Conservation (phyloP, 2,329 filamentous ascomycete genomes). For the Diaporthe citriasiana region DNA sequence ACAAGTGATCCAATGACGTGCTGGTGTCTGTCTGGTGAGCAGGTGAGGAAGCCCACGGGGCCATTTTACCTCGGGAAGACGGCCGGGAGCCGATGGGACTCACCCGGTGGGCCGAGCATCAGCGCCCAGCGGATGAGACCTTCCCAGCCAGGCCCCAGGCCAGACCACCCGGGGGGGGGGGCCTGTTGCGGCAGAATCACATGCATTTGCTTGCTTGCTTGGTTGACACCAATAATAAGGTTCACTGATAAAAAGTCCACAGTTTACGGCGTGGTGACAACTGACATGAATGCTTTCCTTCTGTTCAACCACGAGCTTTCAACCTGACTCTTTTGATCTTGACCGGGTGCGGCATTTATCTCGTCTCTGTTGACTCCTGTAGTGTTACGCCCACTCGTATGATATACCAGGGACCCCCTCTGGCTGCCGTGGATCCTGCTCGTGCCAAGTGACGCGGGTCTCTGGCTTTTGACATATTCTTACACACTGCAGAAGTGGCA, state of each 20-base stretch:
- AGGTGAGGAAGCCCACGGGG: neutral
- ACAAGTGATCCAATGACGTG: constrained; percentile 32
- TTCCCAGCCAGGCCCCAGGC: neutral
- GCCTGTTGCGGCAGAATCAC: constrained; percentile 20
- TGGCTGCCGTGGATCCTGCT: constrained; percentile 20
- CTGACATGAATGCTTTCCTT: neutral
- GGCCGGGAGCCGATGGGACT: constrained; percentile 4
- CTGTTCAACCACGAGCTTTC: neutral
- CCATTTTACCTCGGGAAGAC: constrained; percentile 37
- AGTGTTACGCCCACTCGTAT: constrained; percentile 15
- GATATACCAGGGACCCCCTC: constrained; percentile 20
- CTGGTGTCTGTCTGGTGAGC: constrained; percentile 8
- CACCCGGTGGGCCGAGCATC: constrained; percentile 12
- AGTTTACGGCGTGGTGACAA: neutral
- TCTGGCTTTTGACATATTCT: constrained; percentile 6
- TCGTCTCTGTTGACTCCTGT: constrained; percentile 21
- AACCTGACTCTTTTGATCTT: neutral
- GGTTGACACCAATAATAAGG: neutral
- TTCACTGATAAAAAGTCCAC: constrained; percentile 12
- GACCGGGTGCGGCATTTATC: constrained; percentile 26
- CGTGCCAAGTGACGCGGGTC: constrained; percentile 31
- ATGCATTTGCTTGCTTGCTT: constrained; percentile 18
- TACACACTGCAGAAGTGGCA: neutral
- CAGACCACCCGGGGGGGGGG: neutral
- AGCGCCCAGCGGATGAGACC: neutral